Evolutionary conservation across 768 basidiomycete species (phyloP), one percentile per base, ranked within the genome.

Genomic region (Kwoniella heveanensis): DNA sequence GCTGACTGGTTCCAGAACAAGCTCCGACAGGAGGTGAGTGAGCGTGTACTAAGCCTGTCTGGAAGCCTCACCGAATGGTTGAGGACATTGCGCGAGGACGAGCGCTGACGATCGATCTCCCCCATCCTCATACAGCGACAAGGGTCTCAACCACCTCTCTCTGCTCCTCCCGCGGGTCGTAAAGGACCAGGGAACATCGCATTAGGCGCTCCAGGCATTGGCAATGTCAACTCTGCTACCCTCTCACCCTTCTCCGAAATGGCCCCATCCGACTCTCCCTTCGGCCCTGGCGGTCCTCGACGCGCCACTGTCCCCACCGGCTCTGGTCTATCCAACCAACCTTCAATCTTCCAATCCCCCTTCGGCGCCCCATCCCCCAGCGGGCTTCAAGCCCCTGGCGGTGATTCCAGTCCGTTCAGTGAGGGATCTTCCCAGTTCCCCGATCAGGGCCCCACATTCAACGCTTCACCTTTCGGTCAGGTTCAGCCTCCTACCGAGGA

Each of bases 1-100:
- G 88, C 94, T 51, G 92, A 88, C 73, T 98, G 93, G 93, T 97
- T 98, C 81, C 90, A 93, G 78, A 32, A 56, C n/a, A 66, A 67
- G 59, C 62, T 79, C 30, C 70, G 71, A 39, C 55, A 63, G 37
- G 75, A 79, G 66, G 78, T 78, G 59, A 64, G 78, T 73, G 27
- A 21, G 39, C 39, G 39, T 44, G 15, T 44, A 44, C n/a, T n/a
- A n/a, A n/a, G n/a, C n/a, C n/a, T n/a, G n/a, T n/a, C n/a, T n/a
- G n/a, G n/a, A n/a, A n/a, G n/a, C n/a, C n/a, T n/a, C n/a, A n/a
- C n/a, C n/a, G n/a, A n/a, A n/a, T n/a, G n/a, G n/a, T n/a, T n/a
- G n/a, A n/a, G n/a, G n/a, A 36, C 6, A 13, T 36, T 13, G 32
- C 6, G 32, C 32, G 32, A 36, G 17, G 15, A 44, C 15, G 3